Evolutionary conservation across 164 flowering plant genomes (phyloP).

Genomic region (Echeveria elegans): DNA sequence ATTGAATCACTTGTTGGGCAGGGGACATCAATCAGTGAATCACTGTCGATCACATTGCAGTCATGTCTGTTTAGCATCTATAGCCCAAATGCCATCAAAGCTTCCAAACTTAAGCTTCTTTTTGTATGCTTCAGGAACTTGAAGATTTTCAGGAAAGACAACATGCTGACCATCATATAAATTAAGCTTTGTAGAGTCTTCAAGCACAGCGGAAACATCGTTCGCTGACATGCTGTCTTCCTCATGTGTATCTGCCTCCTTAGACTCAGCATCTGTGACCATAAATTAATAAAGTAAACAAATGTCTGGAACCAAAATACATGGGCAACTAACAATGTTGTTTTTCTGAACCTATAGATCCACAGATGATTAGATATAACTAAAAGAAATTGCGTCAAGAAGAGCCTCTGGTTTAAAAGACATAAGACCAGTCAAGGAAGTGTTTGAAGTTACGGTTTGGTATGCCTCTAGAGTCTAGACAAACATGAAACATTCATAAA

Average conservation of each 20-base stretch:
- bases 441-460: too few relatives aligned
- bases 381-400: too few relatives aligned
- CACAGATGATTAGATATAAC: too few relatives aligned
- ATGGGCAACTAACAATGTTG: too few relatives aligned
- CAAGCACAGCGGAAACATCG: slow-evolving; percentile 10
- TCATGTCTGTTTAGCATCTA: slow-evolving; percentile 10
- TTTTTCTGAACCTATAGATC: too few relatives aligned
- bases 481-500: too few relatives aligned
- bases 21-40: slow-evolving; percentile 13
- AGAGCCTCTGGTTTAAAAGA: too few relatives aligned
- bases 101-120: slow-evolving; percentile 48
- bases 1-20: not conserved
- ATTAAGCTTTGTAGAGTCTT: slow-evolving; percentile 13
- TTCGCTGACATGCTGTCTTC: slow-evolving; percentile 15
- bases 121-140: slow-evolving; percentile 37
- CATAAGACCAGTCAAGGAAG: too few relatives aligned
- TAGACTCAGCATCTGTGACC: slow-evolving; percentile 14
- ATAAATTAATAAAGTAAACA: too few relatives aligned
- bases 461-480: too few relatives aligned
- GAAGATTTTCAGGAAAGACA: slow-evolving; percentile 37
- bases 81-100: slow-evolving; percentile 21
- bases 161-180: slow-evolving; percentile 23
- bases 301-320: too few relatives aligned
- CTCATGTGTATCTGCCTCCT: slow-evolving; percentile 7
- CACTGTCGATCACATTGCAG: slow-evolving; percentile 17